Base-by-base conservation (phyloP, 176 grass and related monocot species). In the Oryza coarctata region DNA sequence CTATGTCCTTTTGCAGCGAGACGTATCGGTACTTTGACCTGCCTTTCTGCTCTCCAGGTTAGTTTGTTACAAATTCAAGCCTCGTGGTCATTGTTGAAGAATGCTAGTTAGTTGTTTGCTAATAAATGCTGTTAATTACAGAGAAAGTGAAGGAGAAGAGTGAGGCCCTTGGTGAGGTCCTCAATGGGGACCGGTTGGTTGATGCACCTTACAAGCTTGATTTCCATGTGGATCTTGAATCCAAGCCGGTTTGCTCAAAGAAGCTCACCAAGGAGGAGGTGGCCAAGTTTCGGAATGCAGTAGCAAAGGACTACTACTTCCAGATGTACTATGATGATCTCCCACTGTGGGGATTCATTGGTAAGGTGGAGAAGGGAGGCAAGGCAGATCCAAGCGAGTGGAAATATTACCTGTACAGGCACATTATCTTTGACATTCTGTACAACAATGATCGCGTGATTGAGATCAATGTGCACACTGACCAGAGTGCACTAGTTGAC, bases 261-360 rank as follows among this genome's bases (percentile, higher is more conserved):
- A 86, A 93, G 52, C 92, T 98, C 44, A 84, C 72, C 18, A 84
- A 80, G 73, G 92, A 95, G 75, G 95, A 94, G 34, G 95, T 91
- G 71, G 81, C 57, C 58, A 94, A 86, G 86, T 98, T 98, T 71
- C 85, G 92, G 65, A 71, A 47, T 27, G 86, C 92, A 6, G 92
- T 93, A 38, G 83, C 71, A 1, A 98, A 98, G 87, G 95, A 98
- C 81, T 98, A 98, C 67, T 93, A 98, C 88, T 94, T 98, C 82
- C 92, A 98, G 79, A 98, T 98, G 95, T 98, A 98, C 81, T 98
- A 93, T 11, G 95, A 98, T 61, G 95, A 98, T 52, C 92, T 98
- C 75, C 95, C 95, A 14, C 74, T 98, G 3, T 98, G 95, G 95
- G 95, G 92, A 9, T 98, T 95, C 78, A 92, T 98, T n/a, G 95